phyloP scores from a whole-genome alignment of 345 rosid genomes.

The Heritiera fomes region DNA sequence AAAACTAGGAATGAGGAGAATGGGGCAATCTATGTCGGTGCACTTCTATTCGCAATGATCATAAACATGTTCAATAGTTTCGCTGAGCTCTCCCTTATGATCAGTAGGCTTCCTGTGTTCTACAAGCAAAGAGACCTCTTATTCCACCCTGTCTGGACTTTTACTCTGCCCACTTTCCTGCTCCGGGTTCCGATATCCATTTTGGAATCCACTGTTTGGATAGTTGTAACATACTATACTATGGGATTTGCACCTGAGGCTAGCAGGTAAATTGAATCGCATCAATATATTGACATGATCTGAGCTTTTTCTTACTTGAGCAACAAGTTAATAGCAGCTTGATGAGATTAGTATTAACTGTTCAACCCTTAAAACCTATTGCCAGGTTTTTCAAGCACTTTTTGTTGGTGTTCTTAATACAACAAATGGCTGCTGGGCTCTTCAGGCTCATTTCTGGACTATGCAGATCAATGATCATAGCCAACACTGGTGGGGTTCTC shows the following conservation, averaged over 20 bases:
- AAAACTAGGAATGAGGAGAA: constrained; percentile 50
- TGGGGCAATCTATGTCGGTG: constrained; percentile 52
- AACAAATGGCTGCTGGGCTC: constrained; percentile 82
- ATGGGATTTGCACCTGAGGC: constrained; percentile 81
- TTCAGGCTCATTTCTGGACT: constrained; percentile 68
- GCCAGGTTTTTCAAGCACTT: constrained; percentile 86
- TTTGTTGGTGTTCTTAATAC: constrained; percentile 59
- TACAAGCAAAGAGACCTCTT: constrained; percentile 90
- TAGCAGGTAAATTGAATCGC: constrained; percentile 47
- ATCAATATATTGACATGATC: background rate
- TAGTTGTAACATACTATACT: constrained; percentile 55
- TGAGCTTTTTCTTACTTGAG: background rate
- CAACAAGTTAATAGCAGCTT: background rate
- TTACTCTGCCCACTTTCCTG: constrained; percentile 67
- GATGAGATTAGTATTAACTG: background rate
- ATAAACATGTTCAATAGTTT: constrained; percentile 88
- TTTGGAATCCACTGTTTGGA: constrained; percentile 75
- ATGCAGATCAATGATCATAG: constrained; percentile 79
- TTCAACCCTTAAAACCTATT: background rate
- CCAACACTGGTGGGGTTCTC: constrained; percentile 79
- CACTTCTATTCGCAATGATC: constrained; percentile 51
- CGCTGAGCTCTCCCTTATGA: constrained; percentile 70
- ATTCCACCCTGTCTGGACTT: constrained; percentile 86
- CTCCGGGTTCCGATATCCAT: constrained; percentile 65
- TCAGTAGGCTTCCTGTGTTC: constrained; percentile 78